Evolutionary conservation across 176 grass and related monocot species (phyloP).

Genomic region (Phoenix roebelenii): DNA sequence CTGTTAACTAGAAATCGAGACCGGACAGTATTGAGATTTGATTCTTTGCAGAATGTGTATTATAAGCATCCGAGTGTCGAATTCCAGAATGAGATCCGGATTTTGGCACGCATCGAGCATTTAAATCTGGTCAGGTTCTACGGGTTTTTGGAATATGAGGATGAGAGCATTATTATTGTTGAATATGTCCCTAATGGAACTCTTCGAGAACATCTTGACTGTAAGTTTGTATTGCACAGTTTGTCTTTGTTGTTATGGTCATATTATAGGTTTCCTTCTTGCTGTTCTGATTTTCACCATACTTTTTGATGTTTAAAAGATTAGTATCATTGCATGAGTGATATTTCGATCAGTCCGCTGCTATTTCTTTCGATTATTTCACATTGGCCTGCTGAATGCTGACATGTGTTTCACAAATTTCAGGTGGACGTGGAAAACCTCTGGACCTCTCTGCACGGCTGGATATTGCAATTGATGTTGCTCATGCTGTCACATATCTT

Average conservation of each 20-base stretch:
- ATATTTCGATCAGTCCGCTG: too few species aligned
- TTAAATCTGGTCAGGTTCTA: constrained; percentile 78
- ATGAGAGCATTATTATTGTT: constrained; percentile 78
- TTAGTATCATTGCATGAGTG: too few species aligned
- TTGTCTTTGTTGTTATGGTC: neutral
- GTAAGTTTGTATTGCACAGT: constrained; percentile 29
- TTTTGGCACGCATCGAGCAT: constrained; percentile 68
- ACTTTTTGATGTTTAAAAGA: too few species aligned
- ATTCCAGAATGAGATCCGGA: constrained; percentile 82
- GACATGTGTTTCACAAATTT: constrained; percentile 8
- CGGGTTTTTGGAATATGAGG: constrained; percentile 66
- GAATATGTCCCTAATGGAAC: constrained; percentile 90
- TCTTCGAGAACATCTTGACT: constrained; percentile 83
- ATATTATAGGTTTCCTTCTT: too few species aligned
- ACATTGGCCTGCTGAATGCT: too few species aligned
- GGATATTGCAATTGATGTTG: constrained; percentile 83
- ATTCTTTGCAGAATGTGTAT: constrained; percentile 43
- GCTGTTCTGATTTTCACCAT: too few species aligned
- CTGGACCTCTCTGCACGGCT: constrained; percentile 54
- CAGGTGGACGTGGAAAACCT: constrained; percentile 51
- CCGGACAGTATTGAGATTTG: neutral
- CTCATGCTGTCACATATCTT: constrained; percentile 96
- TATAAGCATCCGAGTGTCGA: constrained; percentile 46
- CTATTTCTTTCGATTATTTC: too few species aligned
- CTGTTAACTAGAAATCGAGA: too few species aligned